Evolutionary conservation across 2,329 filamentous ascomycete genomes (phyloP), one percentile per base, ranked within the genome.

Genomic region (Coniochaeta pulveracea): DNA sequence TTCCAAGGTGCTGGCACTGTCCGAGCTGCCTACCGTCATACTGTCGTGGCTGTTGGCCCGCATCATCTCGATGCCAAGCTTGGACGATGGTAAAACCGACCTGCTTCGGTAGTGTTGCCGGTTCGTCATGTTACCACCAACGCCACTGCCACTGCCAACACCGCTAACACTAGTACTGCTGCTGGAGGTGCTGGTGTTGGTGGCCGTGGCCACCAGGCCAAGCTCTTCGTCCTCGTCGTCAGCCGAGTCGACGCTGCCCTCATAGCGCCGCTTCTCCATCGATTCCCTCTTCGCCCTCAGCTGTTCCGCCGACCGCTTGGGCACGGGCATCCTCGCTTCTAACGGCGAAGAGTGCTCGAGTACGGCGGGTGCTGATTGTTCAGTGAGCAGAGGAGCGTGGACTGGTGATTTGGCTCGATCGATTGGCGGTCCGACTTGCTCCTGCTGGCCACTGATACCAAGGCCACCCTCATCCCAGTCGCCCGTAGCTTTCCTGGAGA

Each of bases 11-110:
- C 40, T 44, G 5, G 62, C 63, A 43, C 58, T 64, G 29, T 72
- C 69, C 3, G 68, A 66, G 9, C 58, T 55, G 6, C 24, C 32
- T 26, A 41, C 38, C 10, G 63, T 63, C 35, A 84, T 72, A 48
- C 88, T 94, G 31, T 93, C 89, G 46, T 89, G 81, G 49, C 85
- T 94, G 54, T 94, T 93, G 14, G 89, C 93, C 30, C 89, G 77
- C 85, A 95, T 89, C 89, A 96, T 95, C 55, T 96, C 89, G 32
- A 86, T 91, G 2, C 86, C 86, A 2, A 96, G 71, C 55, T 94
- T 95, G 1, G 86, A 94, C 34, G 80, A 83, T 10, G 82, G 80
- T 16, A 83, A 67, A 23, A 66, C 64, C 11, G 62, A 58, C 42
- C 76, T 76, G 38, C 59, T 63, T 23, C 71, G 63, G 25, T 62